Percentiles rank a stretch among this genome's conserved stretches.
Evolutionary conservation across 2,329 filamentous ascomycete species (phyloP).

Genomic region (Canariomyces notabilis): DNA sequence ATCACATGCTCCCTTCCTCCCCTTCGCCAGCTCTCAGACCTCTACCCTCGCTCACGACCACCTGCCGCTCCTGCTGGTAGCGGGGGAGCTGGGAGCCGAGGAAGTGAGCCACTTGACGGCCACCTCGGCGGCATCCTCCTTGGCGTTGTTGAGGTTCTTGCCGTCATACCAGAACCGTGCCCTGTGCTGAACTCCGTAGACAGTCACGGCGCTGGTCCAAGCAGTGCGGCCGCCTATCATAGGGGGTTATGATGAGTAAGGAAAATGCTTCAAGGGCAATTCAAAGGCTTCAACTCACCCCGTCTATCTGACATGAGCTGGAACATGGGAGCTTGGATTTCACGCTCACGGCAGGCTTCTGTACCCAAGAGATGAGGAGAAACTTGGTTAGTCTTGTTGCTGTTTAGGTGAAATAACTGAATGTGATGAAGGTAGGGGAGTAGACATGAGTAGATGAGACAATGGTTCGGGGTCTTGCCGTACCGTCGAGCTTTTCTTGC

Average conservation of each 20-base stretch:
- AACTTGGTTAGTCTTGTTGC: conserved; percentile 5
- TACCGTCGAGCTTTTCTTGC: conserved; percentile 33
- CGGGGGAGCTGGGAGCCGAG: conserved; percentile 38
- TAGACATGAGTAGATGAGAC: too few species aligned
- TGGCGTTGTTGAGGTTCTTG: conserved; percentile 78
- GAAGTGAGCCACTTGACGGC: conserved; percentile 56
- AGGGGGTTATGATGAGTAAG: background rate
- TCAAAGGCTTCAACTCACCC: conserved; percentile 28
- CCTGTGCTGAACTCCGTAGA: conserved; percentile 59
- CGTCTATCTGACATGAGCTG: conserved; percentile 32
- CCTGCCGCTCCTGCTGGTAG: conserved; percentile 31
- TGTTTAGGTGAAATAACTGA: too few species aligned
- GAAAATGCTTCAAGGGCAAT: too few species aligned
- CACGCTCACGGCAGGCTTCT: conserved; percentile 31
- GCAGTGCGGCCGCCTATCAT: conserved; percentile 75
- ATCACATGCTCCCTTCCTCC: background rate
- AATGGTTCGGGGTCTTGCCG: background rate
- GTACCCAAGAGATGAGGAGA: background rate
- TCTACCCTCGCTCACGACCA: conserved; percentile 28
- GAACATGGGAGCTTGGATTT: conserved; percentile 29
- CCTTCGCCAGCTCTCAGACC: background rate
- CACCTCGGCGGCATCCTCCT: conserved; percentile 85
- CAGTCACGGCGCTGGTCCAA: conserved; percentile 78
- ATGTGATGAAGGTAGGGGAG: too few species aligned
- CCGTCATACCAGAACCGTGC: conserved; percentile 91